phyloP scores from a whole-genome alignment of 2,329 filamentous ascomycete species.

The Aspergillaceae sp. region DNA sequence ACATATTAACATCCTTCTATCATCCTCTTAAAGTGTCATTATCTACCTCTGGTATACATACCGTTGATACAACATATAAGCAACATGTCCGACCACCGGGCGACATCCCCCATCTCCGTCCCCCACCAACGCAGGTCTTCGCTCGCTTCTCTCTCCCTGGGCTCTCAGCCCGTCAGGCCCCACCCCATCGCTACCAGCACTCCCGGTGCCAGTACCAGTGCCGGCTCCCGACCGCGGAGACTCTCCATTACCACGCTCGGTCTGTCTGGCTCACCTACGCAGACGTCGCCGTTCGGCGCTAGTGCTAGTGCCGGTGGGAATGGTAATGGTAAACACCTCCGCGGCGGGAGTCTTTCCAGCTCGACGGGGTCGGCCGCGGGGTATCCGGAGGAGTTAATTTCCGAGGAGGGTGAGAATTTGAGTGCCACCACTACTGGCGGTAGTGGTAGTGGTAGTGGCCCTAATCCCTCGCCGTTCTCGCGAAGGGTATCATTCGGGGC shows the following conservation, averaged over 20 bases:
- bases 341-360: conserved; percentile 63
- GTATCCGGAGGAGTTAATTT: conserved; percentile 33
- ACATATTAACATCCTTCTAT: background rate
- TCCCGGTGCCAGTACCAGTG: conserved; percentile 44
- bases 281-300: conserved; percentile 35
- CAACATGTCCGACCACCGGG: conserved; percentile 38
- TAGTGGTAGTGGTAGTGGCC: too few relatives aligned
- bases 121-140: conserved; percentile 38
- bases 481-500: conserved; percentile 87
- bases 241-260: conserved; percentile 68
- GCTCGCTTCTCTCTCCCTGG: conserved; percentile 26
- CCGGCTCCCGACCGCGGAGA: conserved; percentile 50
- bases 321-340: conserved; percentile 32
- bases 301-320: conserved; percentile 26
- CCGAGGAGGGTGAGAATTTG: conserved; percentile 57
- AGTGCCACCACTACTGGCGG: too few relatives aligned
- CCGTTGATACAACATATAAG: background rate
- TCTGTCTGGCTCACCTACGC: conserved; percentile 62
- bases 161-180: background rate
- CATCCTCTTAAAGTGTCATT: too few relatives aligned
- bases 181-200: conserved; percentile 3
- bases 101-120: conserved; percentile 32
- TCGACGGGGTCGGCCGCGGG: conserved; percentile 37
- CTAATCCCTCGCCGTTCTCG: conserved; percentile 50
- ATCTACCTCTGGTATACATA: background rate